A percentile compares a stretch with the other conserved stretches of the same genome.
These are phyloP conservation scores for Saccharum officinarum DNA, from an alignment of 176 grass and related monocot species.

Conservation along the genomic window DNA sequence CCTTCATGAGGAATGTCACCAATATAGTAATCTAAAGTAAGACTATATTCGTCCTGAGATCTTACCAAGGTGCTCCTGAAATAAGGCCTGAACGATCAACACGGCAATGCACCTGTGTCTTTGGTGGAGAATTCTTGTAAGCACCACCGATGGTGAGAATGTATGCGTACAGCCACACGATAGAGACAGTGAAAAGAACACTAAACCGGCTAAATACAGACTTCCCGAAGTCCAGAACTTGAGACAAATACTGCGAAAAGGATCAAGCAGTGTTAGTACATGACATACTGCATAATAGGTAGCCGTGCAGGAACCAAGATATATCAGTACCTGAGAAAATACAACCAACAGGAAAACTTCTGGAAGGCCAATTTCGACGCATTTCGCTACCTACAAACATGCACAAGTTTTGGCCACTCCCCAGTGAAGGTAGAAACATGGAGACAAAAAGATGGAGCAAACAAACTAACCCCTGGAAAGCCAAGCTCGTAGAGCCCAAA, in stretches of 20 bases:
- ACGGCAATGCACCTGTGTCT: constrained; percentile 88
- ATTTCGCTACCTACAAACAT: constrained; percentile 79
- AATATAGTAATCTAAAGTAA: neutral
- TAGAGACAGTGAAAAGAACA: constrained; percentile 78
- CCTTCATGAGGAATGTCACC: neutral
- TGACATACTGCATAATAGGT: neutral
- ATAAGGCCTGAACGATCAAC: constrained; percentile 87
- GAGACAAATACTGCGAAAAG: constrained; percentile 68
- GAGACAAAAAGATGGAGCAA: neutral
- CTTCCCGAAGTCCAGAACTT: constrained; percentile 51
- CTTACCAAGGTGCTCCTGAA: constrained; percentile 81
- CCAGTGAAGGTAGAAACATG: neutral
- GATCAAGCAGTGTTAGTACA: constrained; percentile 15
- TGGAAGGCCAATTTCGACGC: constrained; percentile 91
- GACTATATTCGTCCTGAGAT: neutral
- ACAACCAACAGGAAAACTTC: constrained; percentile 66
- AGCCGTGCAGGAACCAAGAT: neutral
- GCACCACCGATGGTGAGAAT: constrained; percentile 87
- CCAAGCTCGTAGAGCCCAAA: constrained; percentile 98
- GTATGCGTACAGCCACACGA: constrained; percentile 90
- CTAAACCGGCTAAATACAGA: constrained; percentile 59
- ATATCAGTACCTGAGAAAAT: constrained; percentile 74
- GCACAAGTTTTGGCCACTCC: neutral
- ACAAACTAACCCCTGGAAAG: constrained; percentile 80
- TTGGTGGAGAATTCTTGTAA: constrained; percentile 62